Conservation (phyloP, 768 basidiomycete species). For the Daedaleopsis sinensis region DNA sequence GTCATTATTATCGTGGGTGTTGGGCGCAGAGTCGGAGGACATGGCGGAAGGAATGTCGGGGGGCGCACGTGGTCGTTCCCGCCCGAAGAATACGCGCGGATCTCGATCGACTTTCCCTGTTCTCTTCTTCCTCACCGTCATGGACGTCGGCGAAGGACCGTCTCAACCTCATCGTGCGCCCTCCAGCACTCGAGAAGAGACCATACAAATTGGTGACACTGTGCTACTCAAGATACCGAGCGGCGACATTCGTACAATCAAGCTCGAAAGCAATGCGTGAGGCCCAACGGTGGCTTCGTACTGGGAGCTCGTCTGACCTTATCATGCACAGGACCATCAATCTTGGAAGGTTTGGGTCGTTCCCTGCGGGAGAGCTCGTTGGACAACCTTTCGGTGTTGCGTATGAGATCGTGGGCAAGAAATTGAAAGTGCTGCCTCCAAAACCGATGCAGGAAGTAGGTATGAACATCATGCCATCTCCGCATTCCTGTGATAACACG, state of each 20-base stretch:
- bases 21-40: constrained; percentile 7
- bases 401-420: constrained; percentile 82
- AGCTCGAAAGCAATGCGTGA: constrained; percentile 73
- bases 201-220: constrained; percentile 71
- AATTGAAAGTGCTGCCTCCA: constrained; percentile 62
- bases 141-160: constrained; percentile 30
- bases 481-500: constrained; percentile 3
- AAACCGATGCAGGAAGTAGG: constrained; percentile 79
- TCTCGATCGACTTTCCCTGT: constrained; percentile 15
- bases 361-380: constrained; percentile 76
- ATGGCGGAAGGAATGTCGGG: constrained; percentile 5
- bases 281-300: constrained; percentile 29
- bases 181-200: constrained; percentile 23
- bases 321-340: constrained; percentile 57
- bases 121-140: constrained; percentile 14
- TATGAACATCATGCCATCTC: constrained; percentile 38
- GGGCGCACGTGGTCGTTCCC: constrained; percentile 16
- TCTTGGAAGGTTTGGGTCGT: constrained; percentile 86
- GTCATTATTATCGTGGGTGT: constrained; percentile 13
- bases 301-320: constrained; percentile 12
- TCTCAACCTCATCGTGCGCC: constrained; percentile 13
- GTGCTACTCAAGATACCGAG: constrained; percentile 81
- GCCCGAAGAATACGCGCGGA: neutral
- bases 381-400: constrained; percentile 86
- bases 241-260: constrained; percentile 75